Evolutionary conservation across 139 green algal genomes (phyloP).

Genomic region (Coccomyxa sp.): DNA sequence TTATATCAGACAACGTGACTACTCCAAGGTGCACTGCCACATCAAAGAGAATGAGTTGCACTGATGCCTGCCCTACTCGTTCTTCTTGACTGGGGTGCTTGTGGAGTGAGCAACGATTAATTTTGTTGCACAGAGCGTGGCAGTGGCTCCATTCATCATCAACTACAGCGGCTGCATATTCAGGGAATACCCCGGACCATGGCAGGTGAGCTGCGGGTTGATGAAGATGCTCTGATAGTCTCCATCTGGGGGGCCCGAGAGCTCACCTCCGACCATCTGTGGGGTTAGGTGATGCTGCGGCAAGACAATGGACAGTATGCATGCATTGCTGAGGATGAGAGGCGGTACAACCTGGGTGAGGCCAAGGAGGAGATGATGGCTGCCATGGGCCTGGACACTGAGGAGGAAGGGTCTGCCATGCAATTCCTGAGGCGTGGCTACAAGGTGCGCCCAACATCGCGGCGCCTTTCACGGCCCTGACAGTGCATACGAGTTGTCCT

Average conservation of each 20-base stretch:
- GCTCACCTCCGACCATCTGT: not conserved
- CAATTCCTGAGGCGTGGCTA: conserved; percentile 74
- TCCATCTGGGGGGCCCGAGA: too few species aligned
- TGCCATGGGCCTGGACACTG: conserved; percentile 84
- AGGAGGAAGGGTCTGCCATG: conserved; percentile 67
- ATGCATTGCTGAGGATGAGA: conserved; percentile 61
- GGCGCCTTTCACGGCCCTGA: not conserved
- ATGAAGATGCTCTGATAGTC: not conserved
- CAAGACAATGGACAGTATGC: conserved; percentile 80
- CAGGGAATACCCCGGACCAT: conserved; percentile 86
- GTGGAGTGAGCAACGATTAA: not conserved
- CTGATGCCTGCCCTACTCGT: too few species aligned
- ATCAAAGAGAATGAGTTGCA: not conserved
- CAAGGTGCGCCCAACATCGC: conserved; percentile 40
- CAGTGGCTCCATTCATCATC: conserved; percentile 80
- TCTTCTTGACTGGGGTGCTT: too few species aligned
- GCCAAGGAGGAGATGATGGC: conserved; percentile 79
- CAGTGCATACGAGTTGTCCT: not conserved
- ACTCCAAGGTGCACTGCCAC: conserved; percentile 38
- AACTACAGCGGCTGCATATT: conserved; percentile 90
- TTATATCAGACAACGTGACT: conserved; percentile 76
- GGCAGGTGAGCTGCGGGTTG: conserved; percentile 61
- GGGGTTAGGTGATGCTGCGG: conserved; percentile 71
- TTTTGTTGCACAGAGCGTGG: conserved; percentile 39
- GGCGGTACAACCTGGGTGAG: conserved; percentile 67